Evolutionary conservation across 23 red algal genomes (phyloP).

Genomic region (Cyanidioschyzon merolae): DNA sequence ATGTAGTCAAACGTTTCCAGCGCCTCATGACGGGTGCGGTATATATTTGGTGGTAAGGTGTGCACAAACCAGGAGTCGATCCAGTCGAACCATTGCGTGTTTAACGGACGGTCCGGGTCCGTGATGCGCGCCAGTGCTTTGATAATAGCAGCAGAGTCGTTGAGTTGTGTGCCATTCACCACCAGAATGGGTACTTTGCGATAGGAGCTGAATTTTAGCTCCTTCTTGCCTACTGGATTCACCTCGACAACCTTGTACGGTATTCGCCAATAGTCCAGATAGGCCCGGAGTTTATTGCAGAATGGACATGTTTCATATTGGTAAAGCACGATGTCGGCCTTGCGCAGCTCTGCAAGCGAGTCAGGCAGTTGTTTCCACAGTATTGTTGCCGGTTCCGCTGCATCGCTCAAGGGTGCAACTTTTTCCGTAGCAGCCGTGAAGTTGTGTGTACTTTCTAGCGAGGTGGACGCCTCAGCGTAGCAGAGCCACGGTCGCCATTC

Average conservation of each 20-base stretch:
- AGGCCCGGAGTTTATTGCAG: constrained; percentile 97
- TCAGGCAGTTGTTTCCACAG: background rate
- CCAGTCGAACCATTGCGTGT: constrained; percentile 71
- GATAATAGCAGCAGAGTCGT: constrained; percentile 68
- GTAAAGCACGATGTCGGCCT: constrained; percentile 51
- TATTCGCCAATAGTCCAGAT: constrained; percentile 78
- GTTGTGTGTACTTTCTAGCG: background rate
- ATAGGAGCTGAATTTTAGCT: constrained; percentile 49
- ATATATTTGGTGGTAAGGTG: constrained; percentile 90
- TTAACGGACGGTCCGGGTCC: constrained; percentile 25
- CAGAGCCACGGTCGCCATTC: no score
- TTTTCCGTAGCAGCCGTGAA: background rate
- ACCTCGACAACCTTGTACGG: constrained; percentile 80
- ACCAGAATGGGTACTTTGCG: constrained; percentile 81
- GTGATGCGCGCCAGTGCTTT: constrained; percentile 20
- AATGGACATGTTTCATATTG: constrained; percentile 88
- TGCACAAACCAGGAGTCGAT: constrained; percentile 73
- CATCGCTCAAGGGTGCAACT: background rate
- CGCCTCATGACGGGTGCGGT: constrained; percentile 57
- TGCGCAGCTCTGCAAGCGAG: background rate
- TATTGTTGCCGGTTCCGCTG: background rate
- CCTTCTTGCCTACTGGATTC: constrained; percentile 76
- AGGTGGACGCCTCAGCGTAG: background rate
- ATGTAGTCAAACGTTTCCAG: constrained; percentile 93
- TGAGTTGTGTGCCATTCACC: constrained; percentile 68